These are phyloP conservation scores for Zygoascus meyerae DNA, from an alignment of 1,139 yeast genomes.

Conservation along the genomic window DNA sequence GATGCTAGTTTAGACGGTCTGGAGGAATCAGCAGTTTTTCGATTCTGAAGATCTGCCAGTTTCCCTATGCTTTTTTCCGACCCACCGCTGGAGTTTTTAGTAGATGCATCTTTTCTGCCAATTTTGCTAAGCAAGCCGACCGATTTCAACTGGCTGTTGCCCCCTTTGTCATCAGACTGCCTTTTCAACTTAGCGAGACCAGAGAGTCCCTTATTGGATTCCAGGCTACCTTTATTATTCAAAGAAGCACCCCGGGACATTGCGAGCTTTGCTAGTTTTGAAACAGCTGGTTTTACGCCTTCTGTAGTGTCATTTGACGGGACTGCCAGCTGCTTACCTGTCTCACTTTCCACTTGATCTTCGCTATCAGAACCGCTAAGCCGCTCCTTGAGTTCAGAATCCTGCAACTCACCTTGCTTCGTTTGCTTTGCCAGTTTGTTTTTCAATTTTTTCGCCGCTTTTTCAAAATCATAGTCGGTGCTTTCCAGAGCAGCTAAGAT, in stretches of 20 bases:
- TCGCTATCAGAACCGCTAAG: no score
- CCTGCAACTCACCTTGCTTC: constrained; percentile 10
- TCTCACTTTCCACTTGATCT: no score
- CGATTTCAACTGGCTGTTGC: constrained; percentile 8
- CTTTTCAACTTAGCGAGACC: neutral
- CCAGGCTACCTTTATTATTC: no score
- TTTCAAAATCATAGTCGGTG: constrained; percentile 52
- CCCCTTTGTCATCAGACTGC: neutral
- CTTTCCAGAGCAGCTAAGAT: constrained; percentile 57
- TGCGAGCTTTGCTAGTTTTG: constrained; percentile 48
- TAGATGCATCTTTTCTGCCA: neutral
- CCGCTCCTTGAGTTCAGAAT: no score
- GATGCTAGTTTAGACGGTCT: neutral
- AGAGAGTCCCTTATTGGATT: neutral
- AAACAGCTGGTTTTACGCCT: constrained; percentile 21
- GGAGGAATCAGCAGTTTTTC: neutral
- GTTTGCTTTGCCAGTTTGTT: constrained; percentile 29
- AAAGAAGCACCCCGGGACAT: constrained; percentile 34
- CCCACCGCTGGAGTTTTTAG: neutral
- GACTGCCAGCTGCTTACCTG: no score
- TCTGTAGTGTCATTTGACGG: no score
- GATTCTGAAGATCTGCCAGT: neutral
- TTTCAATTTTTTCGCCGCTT: constrained; percentile 50
- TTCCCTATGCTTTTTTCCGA: neutral
- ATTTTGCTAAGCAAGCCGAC: constrained; percentile 13